phyloP scores from a whole-genome alignment of 2,329 filamentous ascomycete genomes.

The Harringtonia aguacate region DNA sequence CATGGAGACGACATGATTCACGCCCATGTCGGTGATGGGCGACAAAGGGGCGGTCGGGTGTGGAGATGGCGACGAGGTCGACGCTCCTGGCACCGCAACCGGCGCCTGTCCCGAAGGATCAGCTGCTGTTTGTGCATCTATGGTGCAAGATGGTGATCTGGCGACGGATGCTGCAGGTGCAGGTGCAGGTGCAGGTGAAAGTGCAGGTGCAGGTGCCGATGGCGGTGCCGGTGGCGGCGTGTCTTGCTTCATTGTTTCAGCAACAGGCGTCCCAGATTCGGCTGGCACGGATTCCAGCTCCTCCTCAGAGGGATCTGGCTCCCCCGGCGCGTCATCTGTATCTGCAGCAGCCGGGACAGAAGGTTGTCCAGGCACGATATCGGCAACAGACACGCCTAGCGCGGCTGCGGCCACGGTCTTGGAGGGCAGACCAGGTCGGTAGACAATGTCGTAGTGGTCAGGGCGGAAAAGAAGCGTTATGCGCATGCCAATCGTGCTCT shows the following conservation, averaged over 20 bases:
- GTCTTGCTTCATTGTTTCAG: neutral
- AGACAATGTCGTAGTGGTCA: conserved; percentile 91
- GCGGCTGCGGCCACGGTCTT: neutral
- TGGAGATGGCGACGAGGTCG: too few species aligned
- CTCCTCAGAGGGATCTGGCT: too few species aligned
- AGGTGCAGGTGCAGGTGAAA: neutral
- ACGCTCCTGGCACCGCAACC: too few species aligned
- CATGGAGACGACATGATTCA: conserved; percentile 40
- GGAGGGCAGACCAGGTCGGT: conserved; percentile 27
- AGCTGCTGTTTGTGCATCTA: too few species aligned
- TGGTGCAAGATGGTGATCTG: too few species aligned
- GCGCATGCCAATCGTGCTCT: conserved; percentile 33
- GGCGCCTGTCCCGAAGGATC: too few species aligned
- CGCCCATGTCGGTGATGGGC: conserved; percentile 28
- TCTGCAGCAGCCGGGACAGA: too few species aligned
- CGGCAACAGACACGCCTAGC: neutral
- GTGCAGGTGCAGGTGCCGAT: neutral
- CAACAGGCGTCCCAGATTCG: too few species aligned
- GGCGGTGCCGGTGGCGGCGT: neutral
- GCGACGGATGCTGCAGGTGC: neutral
- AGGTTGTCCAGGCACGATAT: neutral
- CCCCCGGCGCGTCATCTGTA: too few species aligned
- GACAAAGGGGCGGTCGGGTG: too few species aligned
- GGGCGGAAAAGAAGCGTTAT: conserved; percentile 55
- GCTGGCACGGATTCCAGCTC: too few species aligned